Base-by-base conservation (phyloP, 371 early-diverging fungal genomes). In the Umbelopsis sp. region DNA sequence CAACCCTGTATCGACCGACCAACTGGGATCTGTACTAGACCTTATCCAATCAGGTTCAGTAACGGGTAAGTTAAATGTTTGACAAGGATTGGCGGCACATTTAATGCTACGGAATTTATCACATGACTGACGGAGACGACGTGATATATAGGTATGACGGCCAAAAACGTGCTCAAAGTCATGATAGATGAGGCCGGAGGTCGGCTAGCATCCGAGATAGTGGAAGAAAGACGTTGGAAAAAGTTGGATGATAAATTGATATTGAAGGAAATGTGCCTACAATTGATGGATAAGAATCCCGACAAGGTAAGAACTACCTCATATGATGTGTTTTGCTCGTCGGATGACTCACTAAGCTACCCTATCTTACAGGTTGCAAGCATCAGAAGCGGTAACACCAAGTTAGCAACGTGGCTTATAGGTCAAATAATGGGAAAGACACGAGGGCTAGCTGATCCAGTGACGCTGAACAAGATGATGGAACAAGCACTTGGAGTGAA, bases 341-440 rank as follows among this genome's bases (percentile, higher is more conserved):
- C 29, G 29, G 57, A 57, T 66, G 11, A 20, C 50, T 70, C 50
- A 52, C 37, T 48, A 29, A 14, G 0, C 9, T 57, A 32, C 18
- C 22, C 64, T 41, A 38, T 29, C 51, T 8, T 29, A 10, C 69
- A 88, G 89, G 83, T 86, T 0, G 74, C 76, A 2, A 78, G 79
- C 24, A 83, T 90, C 41, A 70, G 81, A 69, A 74, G 76, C 32
- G 93, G 92, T 2, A 87, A 90, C 63, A 69, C 74, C 18, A 83
- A 89, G 37, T 50, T 90, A 41, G 78, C 88, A 29, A 83, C 85
- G 53, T 93, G 91, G 83, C 88, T 94, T 73, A 81, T 92, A 37
- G 93, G 93, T 11, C 86, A 90, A 72, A 82, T 87, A 0, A 92
- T 93, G 91, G 79, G 83, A 44, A 80, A 80, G 69, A 90, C 93